These are phyloP conservation scores for Saitozyma podzolica DNA, from an alignment of 768 basidiomycete species.

Conservation along the genomic window DNA sequence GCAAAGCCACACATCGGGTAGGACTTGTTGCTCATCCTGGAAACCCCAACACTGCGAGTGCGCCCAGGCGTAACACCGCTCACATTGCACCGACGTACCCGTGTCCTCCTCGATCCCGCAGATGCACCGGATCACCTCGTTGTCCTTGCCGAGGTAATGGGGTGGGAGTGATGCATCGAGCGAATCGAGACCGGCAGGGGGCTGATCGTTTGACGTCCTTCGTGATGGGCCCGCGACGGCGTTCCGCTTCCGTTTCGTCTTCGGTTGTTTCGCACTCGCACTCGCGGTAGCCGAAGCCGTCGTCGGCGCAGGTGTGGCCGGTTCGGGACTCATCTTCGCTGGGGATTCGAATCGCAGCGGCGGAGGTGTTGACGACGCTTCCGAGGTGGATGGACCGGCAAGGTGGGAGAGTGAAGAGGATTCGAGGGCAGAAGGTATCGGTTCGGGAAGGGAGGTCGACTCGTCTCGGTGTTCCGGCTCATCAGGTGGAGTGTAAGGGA, in stretches of 20 bases:
- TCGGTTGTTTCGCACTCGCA: neutral
- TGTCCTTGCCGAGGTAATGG: constrained; percentile 52
- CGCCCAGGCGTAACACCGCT: constrained; percentile 77
- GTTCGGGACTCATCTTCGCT: too few species aligned
- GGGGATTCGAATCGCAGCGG: too few species aligned
- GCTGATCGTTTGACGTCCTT: constrained; percentile 24
- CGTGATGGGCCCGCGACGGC: constrained; percentile 22
- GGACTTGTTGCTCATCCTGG: constrained; percentile 62
- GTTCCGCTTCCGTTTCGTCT: constrained; percentile 13
- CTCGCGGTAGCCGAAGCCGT: neutral
- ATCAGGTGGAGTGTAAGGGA: constrained; percentile 36
- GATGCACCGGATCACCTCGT: constrained; percentile 60
- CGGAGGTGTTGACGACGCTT: too few species aligned
- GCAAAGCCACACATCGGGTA: constrained; percentile 56
- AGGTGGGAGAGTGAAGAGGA: constrained; percentile 3
- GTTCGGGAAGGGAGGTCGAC: constrained; percentile 1
- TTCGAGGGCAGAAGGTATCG: neutral
- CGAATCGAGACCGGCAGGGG: constrained; percentile 12
- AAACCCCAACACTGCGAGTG: constrained; percentile 69
- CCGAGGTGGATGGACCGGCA: neutral
- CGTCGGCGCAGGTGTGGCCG: neutral
- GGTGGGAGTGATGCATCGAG: constrained; percentile 13
- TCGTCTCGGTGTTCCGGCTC: constrained; percentile 6
- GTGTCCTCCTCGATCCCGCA: constrained; percentile 74
- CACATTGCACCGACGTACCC: constrained; percentile 83